Conservation (phyloP, 441 rosid genomes). For the Lepidium campestre region DNA sequence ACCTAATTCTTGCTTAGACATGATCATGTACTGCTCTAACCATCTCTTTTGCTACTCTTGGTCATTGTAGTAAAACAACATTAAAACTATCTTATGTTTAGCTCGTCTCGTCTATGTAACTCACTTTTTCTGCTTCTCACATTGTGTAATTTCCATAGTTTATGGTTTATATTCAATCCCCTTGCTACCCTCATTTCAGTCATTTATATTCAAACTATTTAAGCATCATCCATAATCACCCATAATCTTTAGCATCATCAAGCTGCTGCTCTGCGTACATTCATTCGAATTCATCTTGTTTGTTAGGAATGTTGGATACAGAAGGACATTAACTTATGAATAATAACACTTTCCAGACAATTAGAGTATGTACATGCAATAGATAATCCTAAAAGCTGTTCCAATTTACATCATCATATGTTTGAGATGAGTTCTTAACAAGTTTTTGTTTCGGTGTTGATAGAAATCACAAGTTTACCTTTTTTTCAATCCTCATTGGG, state of each 20-base stretch:
- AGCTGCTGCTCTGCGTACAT: background rate
- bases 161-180: background rate
- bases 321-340: background rate
- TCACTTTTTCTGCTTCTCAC: background rate
- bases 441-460: background rate
- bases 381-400: background rate
- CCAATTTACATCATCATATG: background rate
- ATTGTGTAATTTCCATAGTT: background rate
- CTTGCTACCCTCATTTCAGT: background rate
- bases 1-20: background rate
- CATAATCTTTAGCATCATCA: background rate
- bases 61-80: background rate
- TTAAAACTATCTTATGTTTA: background rate
- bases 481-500: background rate
- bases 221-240: no score
- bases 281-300: background rate
- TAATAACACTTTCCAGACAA: background rate
- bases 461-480: background rate
- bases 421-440: background rate
- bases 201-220: background rate
- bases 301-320: background rate
- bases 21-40: background rate
- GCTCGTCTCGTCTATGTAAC: background rate
- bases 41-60: background rate
- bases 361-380: background rate